Evolutionary conservation across 805 yeast species (phyloP), one percentile per base, ranked within the genome.

Genomic region (Ogataea chonburiensis): DNA sequence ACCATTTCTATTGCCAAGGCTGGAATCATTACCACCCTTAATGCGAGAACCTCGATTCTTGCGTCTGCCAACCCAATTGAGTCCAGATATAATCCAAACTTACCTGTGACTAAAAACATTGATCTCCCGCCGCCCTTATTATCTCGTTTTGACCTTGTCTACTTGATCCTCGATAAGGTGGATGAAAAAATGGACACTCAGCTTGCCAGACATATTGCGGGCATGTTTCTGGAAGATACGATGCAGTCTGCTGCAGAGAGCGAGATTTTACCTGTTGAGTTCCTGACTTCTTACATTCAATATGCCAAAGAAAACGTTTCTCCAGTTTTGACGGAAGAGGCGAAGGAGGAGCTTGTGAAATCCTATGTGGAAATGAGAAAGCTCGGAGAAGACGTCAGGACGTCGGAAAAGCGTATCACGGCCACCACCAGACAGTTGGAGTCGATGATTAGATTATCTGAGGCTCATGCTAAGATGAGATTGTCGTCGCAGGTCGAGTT

Each of bases 21-120:
- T 1, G 98, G 98, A 42, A 93, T 93, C 55, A 93, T 93, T 53
- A 93, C 98, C 5, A 93, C 98, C 0, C 69, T 93, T 43, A 93
- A 93, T 60, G 98, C 98, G 1, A 75, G 98, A 63, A 91, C 97
- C 0, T 91, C 98, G 1, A 83, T 93, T 46, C 68, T 93, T 39
- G 98, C 98, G 0, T 85, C 96, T 24, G 98, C 98, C 1, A 93
- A 93, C 60, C 98, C 98, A 10, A 89, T 93, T 45, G 91, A 93
- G 45, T 91, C 98, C 3, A 75, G 95, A 47, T 93, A 93, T 60
- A 88, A 93, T 60, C 95, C 97, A n/a, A 77, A 83, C 50, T 67
- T 91, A 42, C 96, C 98, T 0, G 98, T 93, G 9, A 87, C 98
- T 1, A 79, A 86, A 53, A 93, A 93, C 60, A 93, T 93, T 58